Evolutionary conservation across 2,329 filamentous ascomycete genomes (phyloP), one percentile per base, ranked within the genome.

Genomic region (Albifimbria verrucaria): DNA sequence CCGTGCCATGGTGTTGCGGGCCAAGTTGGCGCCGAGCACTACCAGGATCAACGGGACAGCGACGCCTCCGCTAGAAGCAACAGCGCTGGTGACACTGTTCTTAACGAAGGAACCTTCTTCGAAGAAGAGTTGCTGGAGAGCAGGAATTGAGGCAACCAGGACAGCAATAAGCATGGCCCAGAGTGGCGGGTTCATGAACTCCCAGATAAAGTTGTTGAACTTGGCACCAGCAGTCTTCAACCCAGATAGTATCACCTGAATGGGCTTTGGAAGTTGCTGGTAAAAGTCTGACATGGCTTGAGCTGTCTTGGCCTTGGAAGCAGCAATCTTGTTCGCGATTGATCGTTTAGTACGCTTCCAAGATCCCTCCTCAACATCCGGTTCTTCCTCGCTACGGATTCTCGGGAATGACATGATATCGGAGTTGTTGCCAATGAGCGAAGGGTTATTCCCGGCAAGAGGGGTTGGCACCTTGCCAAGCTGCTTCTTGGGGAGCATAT

Each of bases 81-180:
- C 82, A 18, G 94, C 94, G 50, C 88, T 87, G 10, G 92, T 97
- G 52, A 97, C 89, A 28, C 92, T 96, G 73, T 96, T 97, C 69
- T 89, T 88, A 62, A 99, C 76, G 65, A 99, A 96, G 0, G 92
- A 92, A 18, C 90, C 93, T 36, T 92, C 85, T 50, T 86, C 80
- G 72, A 97, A 99, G 76, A 99, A 97, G 18, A 94, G 74, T 41
- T 80, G 77, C 69, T 99, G 93, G 7, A 99, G 80, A 1, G 77
- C 66, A 0, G 94, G 94, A 6, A 97, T 83, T 1, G 92, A 96
- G 3, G 94, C 94, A 6, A 99, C 89, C 49, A 96, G 74, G 45
- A 97, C 87, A n/a, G 94, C 90, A 39, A 86, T 77, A 28, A 97
- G 76, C 94, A 99, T 97, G 25, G 94, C 92, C 92, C 92, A 97